A percentile compares a stretch with the other conserved stretches of the same genome.
phyloP scores from a whole-genome alignment of 2,329 filamentous ascomycete genomes.

The Alternaria dauci region DNA sequence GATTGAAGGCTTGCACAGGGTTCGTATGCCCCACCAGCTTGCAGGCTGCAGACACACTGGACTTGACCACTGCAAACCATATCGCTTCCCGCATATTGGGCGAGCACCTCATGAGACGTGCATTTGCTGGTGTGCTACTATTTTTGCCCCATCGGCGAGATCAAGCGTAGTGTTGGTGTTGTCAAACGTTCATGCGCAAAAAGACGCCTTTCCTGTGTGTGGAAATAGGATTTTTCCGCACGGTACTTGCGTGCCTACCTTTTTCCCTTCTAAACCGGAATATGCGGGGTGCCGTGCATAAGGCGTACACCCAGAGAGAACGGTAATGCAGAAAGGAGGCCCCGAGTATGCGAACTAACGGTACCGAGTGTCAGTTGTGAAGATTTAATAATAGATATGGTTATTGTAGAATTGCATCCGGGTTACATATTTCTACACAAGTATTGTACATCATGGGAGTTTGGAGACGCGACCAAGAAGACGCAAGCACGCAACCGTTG shows the following conservation, averaged over 20 bases:
- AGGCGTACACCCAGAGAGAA: neutral
- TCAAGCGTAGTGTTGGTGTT: neutral
- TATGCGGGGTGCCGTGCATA: constrained; percentile 4
- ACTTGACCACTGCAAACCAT: constrained; percentile 1
- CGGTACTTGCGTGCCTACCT: neutral
- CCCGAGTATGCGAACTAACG: neutral
- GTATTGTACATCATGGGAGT: neutral
- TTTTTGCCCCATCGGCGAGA: neutral
- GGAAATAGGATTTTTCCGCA: neutral
- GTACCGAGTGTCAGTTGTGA: neutral
- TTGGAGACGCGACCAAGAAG: neutral
- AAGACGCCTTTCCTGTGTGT: neutral
- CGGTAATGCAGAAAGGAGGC: neutral
- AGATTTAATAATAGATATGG: neutral
- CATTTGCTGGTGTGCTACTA: constrained; percentile 3
- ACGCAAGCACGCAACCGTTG: constrained; percentile 2
- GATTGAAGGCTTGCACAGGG: neutral
- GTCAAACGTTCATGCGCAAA: neutral
- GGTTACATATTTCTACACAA: neutral
- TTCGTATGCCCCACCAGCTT: constrained; percentile 2
- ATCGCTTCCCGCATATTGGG: neutral
- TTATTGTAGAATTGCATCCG: neutral
- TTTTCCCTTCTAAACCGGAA: constrained; percentile 1
- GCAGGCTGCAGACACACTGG: neutral
- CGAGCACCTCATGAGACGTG: constrained; percentile 1